Percentiles rank a stretch among this genome's conserved stretches.
These are phyloP conservation scores for Quercus parvula DNA, from an alignment of 306 rosid genomes.

Conservation along the genomic window DNA sequence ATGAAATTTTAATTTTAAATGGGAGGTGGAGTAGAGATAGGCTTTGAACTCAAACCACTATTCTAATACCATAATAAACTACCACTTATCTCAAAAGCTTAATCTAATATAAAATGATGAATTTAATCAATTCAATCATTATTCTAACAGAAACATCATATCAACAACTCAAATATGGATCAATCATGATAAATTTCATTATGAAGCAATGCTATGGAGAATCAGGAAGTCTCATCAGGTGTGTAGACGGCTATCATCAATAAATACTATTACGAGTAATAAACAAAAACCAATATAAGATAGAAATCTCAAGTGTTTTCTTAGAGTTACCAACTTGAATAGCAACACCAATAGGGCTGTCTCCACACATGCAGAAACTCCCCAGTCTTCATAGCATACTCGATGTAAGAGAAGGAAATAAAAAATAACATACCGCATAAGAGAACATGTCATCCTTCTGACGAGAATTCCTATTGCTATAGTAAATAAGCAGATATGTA, in stretches of 20 bases:
- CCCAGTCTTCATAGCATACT: slow-evolving; percentile 21
- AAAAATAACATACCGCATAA: slow-evolving; percentile 73
- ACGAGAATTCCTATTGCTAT: slow-evolving; percentile 53
- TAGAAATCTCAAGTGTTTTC: background rate
- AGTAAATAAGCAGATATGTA: slow-evolving; percentile 72
- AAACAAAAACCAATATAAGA: slow-evolving; percentile 13
- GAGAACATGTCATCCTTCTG: slow-evolving; percentile 90
- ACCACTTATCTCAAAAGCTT: no score
- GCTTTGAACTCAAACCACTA: no score
- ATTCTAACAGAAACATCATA: background rate
- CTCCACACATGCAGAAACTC: slow-evolving; percentile 4
- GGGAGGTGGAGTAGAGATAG: no score
- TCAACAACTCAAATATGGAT: background rate
- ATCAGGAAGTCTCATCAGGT: slow-evolving; percentile 4
- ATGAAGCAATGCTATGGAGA: background rate
- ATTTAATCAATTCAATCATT: no score
- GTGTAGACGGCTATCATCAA: slow-evolving; percentile 3
- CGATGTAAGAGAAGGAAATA: slow-evolving; percentile 26
- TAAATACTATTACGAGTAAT: background rate
- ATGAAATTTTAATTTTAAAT: no score
- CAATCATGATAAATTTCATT: background rate
- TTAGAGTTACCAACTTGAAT: slow-evolving; percentile 18
- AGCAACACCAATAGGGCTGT: slow-evolving; percentile 6
- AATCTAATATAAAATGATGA: no score
- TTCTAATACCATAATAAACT: no score